Evolutionary conservation across 352 stramenopile genomes (phyloP), one percentile per base, ranked within the genome.

Genomic region (Phytophthora macrochlamydospora): DNA sequence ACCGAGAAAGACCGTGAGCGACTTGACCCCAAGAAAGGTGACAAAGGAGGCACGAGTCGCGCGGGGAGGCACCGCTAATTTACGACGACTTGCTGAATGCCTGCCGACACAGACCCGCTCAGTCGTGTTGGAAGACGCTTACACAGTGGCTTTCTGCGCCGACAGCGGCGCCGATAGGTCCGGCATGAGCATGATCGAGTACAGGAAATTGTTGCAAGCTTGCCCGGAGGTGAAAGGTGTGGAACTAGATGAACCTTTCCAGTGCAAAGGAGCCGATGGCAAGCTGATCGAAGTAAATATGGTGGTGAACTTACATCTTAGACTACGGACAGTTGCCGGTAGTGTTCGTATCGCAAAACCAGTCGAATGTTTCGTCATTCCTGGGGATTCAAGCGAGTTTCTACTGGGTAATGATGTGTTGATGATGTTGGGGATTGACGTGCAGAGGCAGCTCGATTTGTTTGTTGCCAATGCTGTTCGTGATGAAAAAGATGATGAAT

Each of bases 351-450:
- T 69, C 37, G 55, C 42, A 37, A 37, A 60, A 24, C 54, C 42
- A 12, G 62, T 65, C 42, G 50, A 69, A 50, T 56, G 55, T 51
- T 37, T 69, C 12, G 44, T 60, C 49, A 69, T 65, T 65, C 33
- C 33, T 24, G 62, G 55, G 18, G 56, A 46, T 42, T 51, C 46
- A 31, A 30, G 24, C 2, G 49, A 65, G 29, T 64, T 69, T 29
- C 29, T 57, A 28, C n/a, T 69, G 1, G 56, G 55, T 18, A 69
- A 65, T 7, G 55, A 69, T 35, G 4, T 69, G 43, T 56, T 69
- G 28, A 13, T 59, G 0, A 59, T n/a, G 5, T 5, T 64, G 2
- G 40, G 62, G 12, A 69, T 69, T 35, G 55, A 56, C 42, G 54
- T 59, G 46, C 18, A 69, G 13, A 8, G 18, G 40, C 54, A 69